These are phyloP conservation scores for Galeopsis tetrahit DNA, from an alignment of 257 asterid genomes.

Conservation along the genomic window DNA sequence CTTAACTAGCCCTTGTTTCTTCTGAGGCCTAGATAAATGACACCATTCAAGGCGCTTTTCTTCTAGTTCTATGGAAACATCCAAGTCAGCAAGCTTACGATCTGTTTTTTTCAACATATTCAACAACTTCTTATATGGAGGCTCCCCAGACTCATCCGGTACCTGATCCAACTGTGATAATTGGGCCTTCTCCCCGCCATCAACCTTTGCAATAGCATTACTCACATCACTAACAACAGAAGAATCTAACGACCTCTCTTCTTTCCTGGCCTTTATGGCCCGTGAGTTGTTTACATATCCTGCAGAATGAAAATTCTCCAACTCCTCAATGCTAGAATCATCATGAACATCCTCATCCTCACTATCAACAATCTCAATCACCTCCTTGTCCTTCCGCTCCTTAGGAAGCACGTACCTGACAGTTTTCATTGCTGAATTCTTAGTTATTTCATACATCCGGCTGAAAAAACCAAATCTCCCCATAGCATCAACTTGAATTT, in stretches of 20 bases:
- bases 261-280: conserved; percentile 38
- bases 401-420: conserved; percentile 35
- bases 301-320: conserved; percentile 37
- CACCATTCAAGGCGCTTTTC: conserved; percentile 33
- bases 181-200: conserved; percentile 40
- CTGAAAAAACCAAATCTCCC: conserved; percentile 31
- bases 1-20: conserved; percentile 47
- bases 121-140: conserved; percentile 36
- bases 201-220: conserved; percentile 40
- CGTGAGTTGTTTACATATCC: conserved; percentile 34
- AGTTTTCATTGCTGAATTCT: conserved; percentile 28
- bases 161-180: conserved; percentile 37
- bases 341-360: conserved; percentile 35
- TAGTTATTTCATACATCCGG: conserved; percentile 8
- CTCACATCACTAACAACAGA: conserved; percentile 43
- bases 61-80: conserved; percentile 39
- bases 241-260: conserved; percentile 45
- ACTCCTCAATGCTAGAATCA: conserved; percentile 47
- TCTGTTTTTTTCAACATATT: conserved; percentile 34
- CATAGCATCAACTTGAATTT: conserved; percentile 31
- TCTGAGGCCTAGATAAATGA: conserved; percentile 41
- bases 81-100: conserved; percentile 32
- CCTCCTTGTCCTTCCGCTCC: conserved; percentile 42
- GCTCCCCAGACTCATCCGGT: conserved; percentile 29
- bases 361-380: conserved; percentile 52